Percentiles rank a stretch among this genome's conserved stretches.
Conservation (phyloP, 441 rosid species). For the Pelargonium australe region DNA sequence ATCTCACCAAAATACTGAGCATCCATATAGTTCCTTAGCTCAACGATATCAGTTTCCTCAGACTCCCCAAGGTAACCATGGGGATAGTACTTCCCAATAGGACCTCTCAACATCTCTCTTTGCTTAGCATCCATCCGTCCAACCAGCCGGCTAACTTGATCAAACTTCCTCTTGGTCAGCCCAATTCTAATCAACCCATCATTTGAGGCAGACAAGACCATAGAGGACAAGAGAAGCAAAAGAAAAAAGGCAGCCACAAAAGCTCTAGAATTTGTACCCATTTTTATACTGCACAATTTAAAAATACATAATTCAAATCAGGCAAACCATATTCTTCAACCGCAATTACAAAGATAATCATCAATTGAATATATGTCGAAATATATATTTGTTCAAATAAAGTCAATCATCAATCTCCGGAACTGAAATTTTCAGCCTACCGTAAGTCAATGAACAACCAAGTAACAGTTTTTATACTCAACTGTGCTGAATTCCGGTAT, state of each 20-base stretch:
- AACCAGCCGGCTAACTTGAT: constrained; percentile 5
- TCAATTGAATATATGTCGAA: too few relatives aligned
- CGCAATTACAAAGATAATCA: too few relatives aligned
- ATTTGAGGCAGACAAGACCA: neutral
- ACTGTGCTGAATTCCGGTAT: too few relatives aligned
- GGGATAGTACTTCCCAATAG: constrained; percentile 2
- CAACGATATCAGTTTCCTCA: constrained; percentile 6
- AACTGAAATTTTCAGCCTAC: too few relatives aligned
- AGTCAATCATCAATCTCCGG: too few relatives aligned
- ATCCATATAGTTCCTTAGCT: constrained; percentile 1
- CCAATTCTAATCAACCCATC: constrained; percentile 6
- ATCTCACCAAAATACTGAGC: constrained; percentile 44
- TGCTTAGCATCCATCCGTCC: constrained; percentile 1
- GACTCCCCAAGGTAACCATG: neutral
- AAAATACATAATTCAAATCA: neutral
- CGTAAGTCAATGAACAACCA: too few relatives aligned
- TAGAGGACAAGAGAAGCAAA: neutral
- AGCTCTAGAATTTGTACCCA: constrained; percentile 4
- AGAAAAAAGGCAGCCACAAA: neutral
- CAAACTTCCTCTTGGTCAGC: constrained; percentile 5
- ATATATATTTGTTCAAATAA: too few relatives aligned
- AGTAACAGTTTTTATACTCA: too few relatives aligned
- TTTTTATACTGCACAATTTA: neutral
- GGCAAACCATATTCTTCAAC: neutral
- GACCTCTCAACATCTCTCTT: constrained; percentile 12